phyloP scores from a whole-genome alignment of 306 rosid genomes.

The Oemleria cerasiformis region DNA sequence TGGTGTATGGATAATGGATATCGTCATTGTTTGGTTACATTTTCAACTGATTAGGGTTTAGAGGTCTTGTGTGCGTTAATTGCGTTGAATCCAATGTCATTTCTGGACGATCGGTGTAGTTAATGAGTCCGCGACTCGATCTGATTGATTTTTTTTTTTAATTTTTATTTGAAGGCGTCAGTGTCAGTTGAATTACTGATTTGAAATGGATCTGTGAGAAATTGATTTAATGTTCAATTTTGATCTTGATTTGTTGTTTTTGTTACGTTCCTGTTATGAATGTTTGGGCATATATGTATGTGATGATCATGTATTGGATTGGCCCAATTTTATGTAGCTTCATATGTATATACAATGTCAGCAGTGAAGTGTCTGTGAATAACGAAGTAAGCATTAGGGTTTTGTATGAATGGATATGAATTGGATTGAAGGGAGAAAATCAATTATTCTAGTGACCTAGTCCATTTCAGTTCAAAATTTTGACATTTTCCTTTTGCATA shows the following conservation, averaged over 20 bases:
- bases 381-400: not conserved
- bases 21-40: conserved; percentile 31
- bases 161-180: not conserved
- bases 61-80: not conserved
- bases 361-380: not conserved
- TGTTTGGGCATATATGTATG: not conserved
- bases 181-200: conserved; percentile 22
- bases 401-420: not conserved
- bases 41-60: conserved; percentile 17
- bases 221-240: not conserved
- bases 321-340: not conserved
- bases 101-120: conserved; percentile 29
- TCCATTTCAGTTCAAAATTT: not conserved
- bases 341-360: not conserved
- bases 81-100: conserved; percentile 5
- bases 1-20: not conserved
- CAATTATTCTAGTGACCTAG: not conserved
- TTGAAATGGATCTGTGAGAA: conserved; percentile 41
- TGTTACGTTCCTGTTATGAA: not conserved
- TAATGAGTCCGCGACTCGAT: conserved; percentile 31
- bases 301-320: not conserved
- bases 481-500: not conserved
- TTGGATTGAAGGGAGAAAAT: not conserved
- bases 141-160: conserved; percentile 17
- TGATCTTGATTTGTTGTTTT: conserved; percentile 1